Evolutionary conservation across 768 basidiomycete genomes (phyloP).

Genomic region (Suillus luteus): DNA sequence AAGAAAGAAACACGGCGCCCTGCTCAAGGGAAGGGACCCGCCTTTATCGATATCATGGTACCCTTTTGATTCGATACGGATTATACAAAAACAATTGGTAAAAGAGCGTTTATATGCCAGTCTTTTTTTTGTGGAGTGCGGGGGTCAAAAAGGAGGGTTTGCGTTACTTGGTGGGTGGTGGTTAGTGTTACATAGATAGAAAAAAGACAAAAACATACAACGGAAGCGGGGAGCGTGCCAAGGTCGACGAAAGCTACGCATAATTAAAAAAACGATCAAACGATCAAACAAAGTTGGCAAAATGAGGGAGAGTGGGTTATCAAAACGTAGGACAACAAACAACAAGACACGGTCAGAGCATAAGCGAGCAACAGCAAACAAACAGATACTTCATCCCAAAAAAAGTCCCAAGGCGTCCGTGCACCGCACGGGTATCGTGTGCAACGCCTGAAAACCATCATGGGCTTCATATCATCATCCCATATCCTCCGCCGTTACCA

Average conservation of each 20-base stretch:
- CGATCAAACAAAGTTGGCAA: conserved; percentile 7
- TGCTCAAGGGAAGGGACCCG: neutral
- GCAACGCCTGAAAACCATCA: neutral
- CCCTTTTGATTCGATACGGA: neutral
- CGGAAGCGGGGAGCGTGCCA: conserved; percentile 5
- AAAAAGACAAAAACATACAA: conserved; percentile 12
- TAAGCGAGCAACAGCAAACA: conserved; percentile 13
- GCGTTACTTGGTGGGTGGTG: conserved; percentile 20
- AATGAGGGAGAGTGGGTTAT: conserved; percentile 1
- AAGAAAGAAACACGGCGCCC: too few species aligned
- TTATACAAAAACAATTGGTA: neutral
- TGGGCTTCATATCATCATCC: conserved; percentile 38
- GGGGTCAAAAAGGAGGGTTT: conserved; percentile 21
- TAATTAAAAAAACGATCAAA: neutral
- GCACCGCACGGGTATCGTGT: conserved; percentile 13
- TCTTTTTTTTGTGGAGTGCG: conserved; percentile 12
- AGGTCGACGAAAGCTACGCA: conserved; percentile 5
- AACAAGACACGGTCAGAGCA: conserved; percentile 20
- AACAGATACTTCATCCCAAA: conserved; percentile 17
- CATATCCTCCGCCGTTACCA: conserved; percentile 41
- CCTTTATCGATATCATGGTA: neutral
- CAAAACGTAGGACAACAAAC: conserved; percentile 20
- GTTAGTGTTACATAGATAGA: conserved; percentile 27
- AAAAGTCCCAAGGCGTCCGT: conserved; percentile 17
- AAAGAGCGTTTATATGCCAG: conserved; percentile 5